Base-by-base conservation (phyloP, 495 filamentous ascomycete genomes). In the Lentithecium fluviatile region DNA sequence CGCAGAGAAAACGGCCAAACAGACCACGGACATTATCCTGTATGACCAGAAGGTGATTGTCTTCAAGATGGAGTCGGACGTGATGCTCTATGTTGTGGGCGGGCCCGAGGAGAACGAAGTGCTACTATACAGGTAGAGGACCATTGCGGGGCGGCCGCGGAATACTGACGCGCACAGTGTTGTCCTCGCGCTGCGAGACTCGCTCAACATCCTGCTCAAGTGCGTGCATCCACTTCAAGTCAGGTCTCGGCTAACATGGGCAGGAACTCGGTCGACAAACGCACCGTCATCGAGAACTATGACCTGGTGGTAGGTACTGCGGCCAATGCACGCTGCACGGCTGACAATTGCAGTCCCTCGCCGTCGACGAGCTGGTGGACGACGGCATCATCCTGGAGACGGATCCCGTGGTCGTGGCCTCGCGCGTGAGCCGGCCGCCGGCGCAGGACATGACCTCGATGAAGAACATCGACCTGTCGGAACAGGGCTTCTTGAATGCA, bases 231-330 rank as follows among this genome's bases (percentile, higher is more conserved):
- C 20, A 20, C 29, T 32, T 34, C n/a, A n/a, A 8, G 15, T 20
- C n/a, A 15, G 13, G 32, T 15, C 12, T 8, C 34, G 29, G 1
- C 40, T 43, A 38, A 51, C 23, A 0, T 23, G 2, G n/a, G 3
- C 62, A 93, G 88, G 74, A 92, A 92, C 76, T 89, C 90, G 23
- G 91, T 91, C 52, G 94, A 99, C 79, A 96, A 96, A 80, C 89
- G 94, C 60, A 97, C 93, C 10, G 89, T 97, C 61, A 85, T 97
- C 69, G 94, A 99, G 76, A 96, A 97, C 81, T 98, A 97, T 78
- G 94, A 97, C 70, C 82, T 73, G 54, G 64, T 65, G 60, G 56
- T 69, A 69, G 59, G 50, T 65, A 29, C 10, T 6, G 0, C 20
- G 3, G 10, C 36, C 7, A 17, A 17, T 45, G 52, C 4, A 2